Evolutionary conservation across 163 green algal species (phyloP).

Genomic region (Chlamydomonas reinhardtii): DNA sequence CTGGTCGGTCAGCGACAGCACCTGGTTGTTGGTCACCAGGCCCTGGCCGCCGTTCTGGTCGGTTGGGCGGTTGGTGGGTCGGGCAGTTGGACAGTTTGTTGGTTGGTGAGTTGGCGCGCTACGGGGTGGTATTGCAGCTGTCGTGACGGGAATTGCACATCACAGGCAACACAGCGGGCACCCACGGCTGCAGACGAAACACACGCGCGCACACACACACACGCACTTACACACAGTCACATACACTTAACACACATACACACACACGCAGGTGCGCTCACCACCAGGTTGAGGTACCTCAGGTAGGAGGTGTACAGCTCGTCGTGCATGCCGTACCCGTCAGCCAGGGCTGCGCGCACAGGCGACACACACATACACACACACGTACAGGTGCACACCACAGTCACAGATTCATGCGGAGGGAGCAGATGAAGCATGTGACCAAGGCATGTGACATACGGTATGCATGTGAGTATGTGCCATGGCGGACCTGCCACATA

Average conservation of each 20-base stretch:
- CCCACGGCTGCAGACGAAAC: too few species aligned
- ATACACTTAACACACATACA: background rate
- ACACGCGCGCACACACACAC: background rate
- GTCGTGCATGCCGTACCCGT: constrained; percentile 83
- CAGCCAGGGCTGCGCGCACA: constrained; percentile 58
- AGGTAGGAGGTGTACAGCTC: constrained; percentile 51
- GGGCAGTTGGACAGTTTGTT: background rate
- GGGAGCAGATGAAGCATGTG: too few species aligned
- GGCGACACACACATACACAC: too few species aligned
- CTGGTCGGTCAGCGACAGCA: constrained; percentile 76
- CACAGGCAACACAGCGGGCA: too few species aligned
- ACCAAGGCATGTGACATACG: too few species aligned
- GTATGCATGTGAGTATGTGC: too few species aligned
- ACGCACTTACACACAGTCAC: background rate
- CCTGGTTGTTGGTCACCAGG: constrained; percentile 84
- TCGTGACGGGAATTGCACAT: too few species aligned
- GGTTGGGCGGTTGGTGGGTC: background rate
- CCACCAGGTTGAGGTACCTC: constrained; percentile 15
- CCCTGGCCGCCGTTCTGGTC: constrained; percentile 47
- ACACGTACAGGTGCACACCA: too few species aligned
- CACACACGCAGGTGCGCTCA: background rate
- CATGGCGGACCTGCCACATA: too few species aligned
- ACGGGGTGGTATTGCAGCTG: too few species aligned
- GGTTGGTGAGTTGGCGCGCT: background rate
- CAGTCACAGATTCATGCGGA: too few species aligned